These are phyloP conservation scores for Saccharomycopsis microspora DNA, from an alignment of 805 yeast species.

Conservation along the genomic window DNA sequence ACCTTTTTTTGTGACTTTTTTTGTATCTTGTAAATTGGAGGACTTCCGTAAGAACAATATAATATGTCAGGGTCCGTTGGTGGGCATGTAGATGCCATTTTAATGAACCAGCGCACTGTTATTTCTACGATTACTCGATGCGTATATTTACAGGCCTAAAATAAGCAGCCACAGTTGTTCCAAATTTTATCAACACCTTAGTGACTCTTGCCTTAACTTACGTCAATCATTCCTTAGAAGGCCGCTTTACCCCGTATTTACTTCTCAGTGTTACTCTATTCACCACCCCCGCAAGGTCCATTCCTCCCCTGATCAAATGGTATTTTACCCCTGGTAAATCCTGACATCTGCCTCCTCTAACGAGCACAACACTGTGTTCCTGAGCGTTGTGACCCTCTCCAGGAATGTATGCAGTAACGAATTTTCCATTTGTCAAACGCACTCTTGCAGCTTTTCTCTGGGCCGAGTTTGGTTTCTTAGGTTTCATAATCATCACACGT, in stretches of 20 bases:
- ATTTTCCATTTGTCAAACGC: constrained; percentile 78
- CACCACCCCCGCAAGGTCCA: constrained; percentile 91
- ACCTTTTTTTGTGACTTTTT: no score
- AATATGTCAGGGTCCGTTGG: no score
- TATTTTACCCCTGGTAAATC: constrained; percentile 98
- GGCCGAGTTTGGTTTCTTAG: constrained; percentile 98
- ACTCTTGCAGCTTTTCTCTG: constrained; percentile 96
- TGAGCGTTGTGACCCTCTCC: constrained; percentile 99
- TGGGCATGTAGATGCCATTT: no score
- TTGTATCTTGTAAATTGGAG: no score
- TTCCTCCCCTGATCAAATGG: constrained; percentile 85
- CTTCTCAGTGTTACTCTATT: constrained; percentile 84
- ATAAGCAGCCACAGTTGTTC: no score
- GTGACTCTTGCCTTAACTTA: constrained; percentile 24
- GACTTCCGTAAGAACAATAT: no score
- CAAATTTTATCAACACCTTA: no score
- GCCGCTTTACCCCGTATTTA: constrained; percentile 87
- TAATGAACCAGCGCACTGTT: no score
- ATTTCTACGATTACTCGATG: no score
- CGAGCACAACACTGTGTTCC: constrained; percentile 92
- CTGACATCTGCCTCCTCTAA: constrained; percentile 97
- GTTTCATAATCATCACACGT: constrained; percentile 89
- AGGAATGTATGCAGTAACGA: constrained; percentile 86
- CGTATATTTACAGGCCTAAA: no score
- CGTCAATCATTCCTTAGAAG: constrained; percentile 32